phyloP scores from a whole-genome alignment of 345 rosid genomes.

The Conringia planisiliqua region DNA sequence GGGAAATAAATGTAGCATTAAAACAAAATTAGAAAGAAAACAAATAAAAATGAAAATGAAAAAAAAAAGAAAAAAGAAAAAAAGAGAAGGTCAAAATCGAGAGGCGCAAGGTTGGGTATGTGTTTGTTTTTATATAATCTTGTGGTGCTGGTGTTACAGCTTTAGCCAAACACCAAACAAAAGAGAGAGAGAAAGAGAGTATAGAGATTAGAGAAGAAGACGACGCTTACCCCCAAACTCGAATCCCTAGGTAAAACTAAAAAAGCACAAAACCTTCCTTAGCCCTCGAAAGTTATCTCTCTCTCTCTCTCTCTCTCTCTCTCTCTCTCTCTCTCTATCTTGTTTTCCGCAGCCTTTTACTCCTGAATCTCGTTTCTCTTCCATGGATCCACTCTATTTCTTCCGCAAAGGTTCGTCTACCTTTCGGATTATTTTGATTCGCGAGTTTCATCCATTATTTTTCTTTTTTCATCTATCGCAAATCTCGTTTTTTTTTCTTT shows the following conservation, averaged over 20 bases:
- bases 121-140: conserved; percentile 14
- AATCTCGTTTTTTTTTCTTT: background rate
- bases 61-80: background rate
- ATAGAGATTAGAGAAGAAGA: background rate
- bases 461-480: background rate
- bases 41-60: no score
- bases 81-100: conserved; percentile 38
- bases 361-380: conserved; percentile 23
- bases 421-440: conserved; percentile 19
- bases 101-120: conserved; percentile 36
- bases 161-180: conserved; percentile 9
- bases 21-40: background rate
- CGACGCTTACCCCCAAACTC: conserved; percentile 29
- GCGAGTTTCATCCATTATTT: background rate
- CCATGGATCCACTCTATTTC: conserved; percentile 70
- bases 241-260: conserved; percentile 14
- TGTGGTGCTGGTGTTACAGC: conserved; percentile 37
- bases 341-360: conserved; percentile 22
- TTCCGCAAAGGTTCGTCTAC: conserved; percentile 58
- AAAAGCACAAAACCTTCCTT: background rate
- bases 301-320: background rate
- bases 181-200: background rate
- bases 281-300: background rate
- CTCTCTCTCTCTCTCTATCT: background rate
- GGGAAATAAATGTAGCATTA: background rate